Evolutionary conservation across 2,329 filamentous ascomycete species (phyloP).

Genomic region (Pseudogymnoascus sp.): DNA sequence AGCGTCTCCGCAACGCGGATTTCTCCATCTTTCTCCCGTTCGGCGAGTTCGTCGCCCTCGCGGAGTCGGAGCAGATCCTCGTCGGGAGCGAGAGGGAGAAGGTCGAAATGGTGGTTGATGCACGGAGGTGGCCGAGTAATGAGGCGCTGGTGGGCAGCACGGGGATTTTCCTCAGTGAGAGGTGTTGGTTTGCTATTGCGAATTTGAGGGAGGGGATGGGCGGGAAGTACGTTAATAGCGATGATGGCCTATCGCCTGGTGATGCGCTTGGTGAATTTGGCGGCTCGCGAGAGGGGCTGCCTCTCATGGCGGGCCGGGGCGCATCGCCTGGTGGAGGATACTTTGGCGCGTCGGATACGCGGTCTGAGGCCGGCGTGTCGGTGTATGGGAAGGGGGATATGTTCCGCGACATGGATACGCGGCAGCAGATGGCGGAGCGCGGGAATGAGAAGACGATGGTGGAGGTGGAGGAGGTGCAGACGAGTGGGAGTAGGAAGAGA

Average conservation of each 20-base stretch:
- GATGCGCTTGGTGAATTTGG: conserved; percentile 47
- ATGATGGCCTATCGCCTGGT: conserved; percentile 49
- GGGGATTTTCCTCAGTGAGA: conserved; percentile 89
- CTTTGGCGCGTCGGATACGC: conserved; percentile 64
- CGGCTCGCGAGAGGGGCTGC: conserved; percentile 53
- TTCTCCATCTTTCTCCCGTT: conserved; percentile 96
- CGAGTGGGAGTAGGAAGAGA: conserved; percentile 74
- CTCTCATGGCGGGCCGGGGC: conserved; percentile 42
- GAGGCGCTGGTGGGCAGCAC: conserved; percentile 87
- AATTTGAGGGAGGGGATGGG: conserved; percentile 59
- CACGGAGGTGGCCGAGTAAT: conserved; percentile 84
- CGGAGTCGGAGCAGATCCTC: conserved; percentile 74
- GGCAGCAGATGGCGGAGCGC: conserved; percentile 90
- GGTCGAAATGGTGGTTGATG: conserved; percentile 82
- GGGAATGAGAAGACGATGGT: conserved; percentile 84
- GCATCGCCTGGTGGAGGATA: conserved; percentile 58
- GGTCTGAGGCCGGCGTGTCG: conserved; percentile 88
- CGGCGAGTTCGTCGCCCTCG: conserved; percentile 84
- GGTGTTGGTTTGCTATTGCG: conserved; percentile 88
- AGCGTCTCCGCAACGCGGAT: conserved; percentile 83
- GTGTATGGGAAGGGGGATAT: conserved; percentile 89
- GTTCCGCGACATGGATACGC: conserved; percentile 94
- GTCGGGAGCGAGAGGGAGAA: conserved; percentile 92
- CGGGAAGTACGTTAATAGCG: conserved; percentile 47
- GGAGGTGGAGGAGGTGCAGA: conserved; percentile 77